Percentiles rank a stretch among this genome's conserved stretches.
These are phyloP conservation scores for Ciborinia camelliae DNA, from an alignment of 2,329 filamentous ascomycete genomes.

Conservation along the genomic window DNA sequence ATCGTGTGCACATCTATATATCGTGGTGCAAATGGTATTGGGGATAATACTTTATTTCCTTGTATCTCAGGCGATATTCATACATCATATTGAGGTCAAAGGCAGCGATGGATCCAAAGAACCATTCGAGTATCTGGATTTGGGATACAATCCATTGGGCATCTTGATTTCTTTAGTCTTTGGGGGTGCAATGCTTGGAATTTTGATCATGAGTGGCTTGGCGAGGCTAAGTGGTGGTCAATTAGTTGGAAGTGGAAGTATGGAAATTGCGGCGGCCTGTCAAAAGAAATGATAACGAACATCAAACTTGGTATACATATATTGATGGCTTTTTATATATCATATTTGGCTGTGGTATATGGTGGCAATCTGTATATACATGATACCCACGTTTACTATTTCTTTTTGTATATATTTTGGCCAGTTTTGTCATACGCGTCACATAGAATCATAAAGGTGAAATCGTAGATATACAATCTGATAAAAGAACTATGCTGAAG, in stretches of 20 bases:
- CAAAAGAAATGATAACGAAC: slow-evolving; percentile 12
- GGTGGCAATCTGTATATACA: neutral
- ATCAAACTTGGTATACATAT: neutral
- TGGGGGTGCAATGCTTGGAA: neutral
- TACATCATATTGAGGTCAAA: slow-evolving; percentile 1
- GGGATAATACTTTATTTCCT: neutral
- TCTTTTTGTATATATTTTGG: too few species aligned
- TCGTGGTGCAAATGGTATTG: neutral
- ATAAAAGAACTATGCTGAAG: too few species aligned
- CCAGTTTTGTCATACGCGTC: too few species aligned
- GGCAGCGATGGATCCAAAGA: neutral
- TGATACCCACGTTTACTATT: neutral
- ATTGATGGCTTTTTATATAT: neutral
- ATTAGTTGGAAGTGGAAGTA: slow-evolving; percentile 28
- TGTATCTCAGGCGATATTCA: slow-evolving; percentile 8
- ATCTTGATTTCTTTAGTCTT: slow-evolving; percentile 10
- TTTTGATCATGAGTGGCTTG: slow-evolving; percentile 18
- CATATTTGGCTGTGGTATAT: neutral
- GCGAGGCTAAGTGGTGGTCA: slow-evolving; percentile 23
- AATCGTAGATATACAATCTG: too few species aligned
- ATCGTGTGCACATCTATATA: slow-evolving; percentile 3
- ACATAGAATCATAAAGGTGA: too few species aligned
- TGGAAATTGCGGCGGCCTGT: slow-evolving; percentile 29
- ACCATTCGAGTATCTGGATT: slow-evolving; percentile 1
- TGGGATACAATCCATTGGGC: slow-evolving; percentile 11